phyloP scores from a whole-genome alignment of 306 rosid genomes.

The Vigna unguiculata region DNA sequence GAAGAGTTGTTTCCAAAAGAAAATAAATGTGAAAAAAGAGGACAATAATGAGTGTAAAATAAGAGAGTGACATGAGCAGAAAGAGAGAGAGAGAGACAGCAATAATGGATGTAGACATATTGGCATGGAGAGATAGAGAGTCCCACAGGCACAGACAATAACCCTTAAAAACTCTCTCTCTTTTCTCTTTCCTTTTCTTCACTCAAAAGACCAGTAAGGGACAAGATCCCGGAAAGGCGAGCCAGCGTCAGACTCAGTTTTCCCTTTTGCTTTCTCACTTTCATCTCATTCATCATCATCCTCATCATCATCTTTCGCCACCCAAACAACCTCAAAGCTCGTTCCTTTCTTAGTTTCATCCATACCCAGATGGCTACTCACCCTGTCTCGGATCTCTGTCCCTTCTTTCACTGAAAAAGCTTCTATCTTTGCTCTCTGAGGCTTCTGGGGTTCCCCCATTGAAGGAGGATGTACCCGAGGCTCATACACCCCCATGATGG shows the following conservation, averaged over 20 bases:
- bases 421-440: background rate
- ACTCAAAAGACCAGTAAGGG: conserved; percentile 52
- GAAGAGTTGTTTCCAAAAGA: too few relatives aligned
- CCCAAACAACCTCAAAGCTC: background rate
- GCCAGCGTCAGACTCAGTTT: conserved; percentile 46
- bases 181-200: conserved; percentile 24
- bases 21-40: background rate
- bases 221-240: conserved; percentile 65
- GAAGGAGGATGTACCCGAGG: conserved; percentile 69
- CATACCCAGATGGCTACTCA: conserved; percentile 23
- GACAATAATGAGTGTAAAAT: background rate
- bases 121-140: background rate
- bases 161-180: conserved; percentile 36
- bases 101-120: background rate
- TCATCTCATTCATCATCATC: background rate
- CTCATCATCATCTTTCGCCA: background rate
- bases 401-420: background rate
- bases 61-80: conserved; percentile 9
- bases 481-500: conserved; percentile 70
- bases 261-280: conserved; percentile 1
- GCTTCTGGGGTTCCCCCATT: conserved; percentile 24
- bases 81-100: background rate
- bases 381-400: conserved; percentile 24
- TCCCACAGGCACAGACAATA: conserved; percentile 29
- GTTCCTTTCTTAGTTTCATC: background rate